phyloP scores from a whole-genome alignment of 2,329 filamentous ascomycete species.

The Aureobasidium sp. region DNA sequence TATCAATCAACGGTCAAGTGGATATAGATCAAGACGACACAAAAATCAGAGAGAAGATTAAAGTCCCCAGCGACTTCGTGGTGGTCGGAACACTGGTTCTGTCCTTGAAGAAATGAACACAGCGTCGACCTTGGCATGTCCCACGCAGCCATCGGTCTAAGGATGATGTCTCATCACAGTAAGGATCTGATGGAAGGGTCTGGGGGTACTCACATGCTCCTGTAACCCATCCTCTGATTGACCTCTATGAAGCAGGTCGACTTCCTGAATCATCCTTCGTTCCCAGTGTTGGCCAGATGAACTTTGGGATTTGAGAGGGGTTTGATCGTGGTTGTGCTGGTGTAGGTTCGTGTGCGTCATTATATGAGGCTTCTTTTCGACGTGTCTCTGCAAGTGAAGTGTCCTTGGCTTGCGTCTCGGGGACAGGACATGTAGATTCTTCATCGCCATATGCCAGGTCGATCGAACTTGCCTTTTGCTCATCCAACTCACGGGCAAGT shows the following conservation, averaged over 20 bases:
- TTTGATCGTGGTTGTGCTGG: not conserved
- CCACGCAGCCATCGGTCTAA: constrained; percentile 29
- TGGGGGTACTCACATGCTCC: not conserved
- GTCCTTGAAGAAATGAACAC: constrained; percentile 3
- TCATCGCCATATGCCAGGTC: constrained; percentile 41
- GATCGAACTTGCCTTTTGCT: constrained; percentile 31
- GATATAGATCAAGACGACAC: not conserved
- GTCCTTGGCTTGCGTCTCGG: not conserved
- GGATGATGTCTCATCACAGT: constrained; percentile 34
- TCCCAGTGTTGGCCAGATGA: constrained; percentile 12
- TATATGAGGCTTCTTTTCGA: not conserved
- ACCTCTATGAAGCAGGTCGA: not conserved
- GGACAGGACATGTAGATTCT: not conserved
- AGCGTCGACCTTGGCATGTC: constrained; percentile 5
- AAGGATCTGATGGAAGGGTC: not conserved
- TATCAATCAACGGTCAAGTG: not conserved
- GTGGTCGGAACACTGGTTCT: constrained; percentile 15
- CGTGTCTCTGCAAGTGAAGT: not conserved
- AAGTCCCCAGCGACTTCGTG: constrained; percentile 17
- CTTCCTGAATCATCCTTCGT: not conserved
- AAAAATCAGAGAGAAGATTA: constrained; percentile 22
- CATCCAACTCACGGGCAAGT: constrained; percentile 38
- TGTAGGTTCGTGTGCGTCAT: not conserved
- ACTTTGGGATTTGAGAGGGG: not conserved
- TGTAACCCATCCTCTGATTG: not conserved